Percentiles rank a stretch among this genome's conserved stretches.
These are phyloP conservation scores for Aspergillus calidoustus DNA, from an alignment of 2,329 filamentous ascomycete species.

Conservation along the genomic window DNA sequence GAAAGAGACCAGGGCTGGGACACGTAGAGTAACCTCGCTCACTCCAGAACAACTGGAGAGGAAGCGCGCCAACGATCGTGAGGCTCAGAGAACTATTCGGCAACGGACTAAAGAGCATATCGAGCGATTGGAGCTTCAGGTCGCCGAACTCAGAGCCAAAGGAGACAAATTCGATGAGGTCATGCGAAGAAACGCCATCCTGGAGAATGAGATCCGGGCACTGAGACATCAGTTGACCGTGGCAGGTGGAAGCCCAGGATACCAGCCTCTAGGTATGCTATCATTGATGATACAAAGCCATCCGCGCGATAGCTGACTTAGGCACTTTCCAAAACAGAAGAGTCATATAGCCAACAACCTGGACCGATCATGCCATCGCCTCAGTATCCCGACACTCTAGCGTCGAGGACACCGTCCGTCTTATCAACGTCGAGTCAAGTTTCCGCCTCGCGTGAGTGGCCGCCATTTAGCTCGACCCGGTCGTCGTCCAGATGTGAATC, in stretches of 20 bases:
- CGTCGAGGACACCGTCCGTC: conserved; percentile 29
- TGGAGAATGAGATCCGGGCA: conserved; percentile 60
- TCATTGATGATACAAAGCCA: neutral
- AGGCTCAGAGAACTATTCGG: conserved; percentile 64
- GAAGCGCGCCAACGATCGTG: conserved; percentile 64
- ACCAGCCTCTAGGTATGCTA: conserved; percentile 20
- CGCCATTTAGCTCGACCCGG: conserved; percentile 30
- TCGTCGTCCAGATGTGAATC: conserved; percentile 34
- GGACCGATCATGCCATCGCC: conserved; percentile 28
- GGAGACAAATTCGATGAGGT: conserved; percentile 57
- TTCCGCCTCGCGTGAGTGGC: conserved; percentile 36
- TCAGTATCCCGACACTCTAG: conserved; percentile 29
- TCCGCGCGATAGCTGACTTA: conserved; percentile 17
- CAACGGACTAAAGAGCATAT: conserved; percentile 64
- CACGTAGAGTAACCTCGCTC: conserved; percentile 61
- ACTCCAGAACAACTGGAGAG: conserved; percentile 63
- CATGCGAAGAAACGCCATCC: conserved; percentile 57
- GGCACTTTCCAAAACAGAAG: conserved; percentile 21
- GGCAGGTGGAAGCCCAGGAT: conserved; percentile 28
- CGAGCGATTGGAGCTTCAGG: conserved; percentile 59
- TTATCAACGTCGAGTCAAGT: conserved; percentile 32
- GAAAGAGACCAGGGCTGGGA: conserved; percentile 57
- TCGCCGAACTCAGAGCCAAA: conserved; percentile 56
- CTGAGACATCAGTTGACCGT: conserved; percentile 54
- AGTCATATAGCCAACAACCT: conserved; percentile 24